Evolutionary conservation across 164 flowering plant species (phyloP), one percentile per base, ranked within the genome.

Genomic region (Paratinospora sagittata): DNA sequence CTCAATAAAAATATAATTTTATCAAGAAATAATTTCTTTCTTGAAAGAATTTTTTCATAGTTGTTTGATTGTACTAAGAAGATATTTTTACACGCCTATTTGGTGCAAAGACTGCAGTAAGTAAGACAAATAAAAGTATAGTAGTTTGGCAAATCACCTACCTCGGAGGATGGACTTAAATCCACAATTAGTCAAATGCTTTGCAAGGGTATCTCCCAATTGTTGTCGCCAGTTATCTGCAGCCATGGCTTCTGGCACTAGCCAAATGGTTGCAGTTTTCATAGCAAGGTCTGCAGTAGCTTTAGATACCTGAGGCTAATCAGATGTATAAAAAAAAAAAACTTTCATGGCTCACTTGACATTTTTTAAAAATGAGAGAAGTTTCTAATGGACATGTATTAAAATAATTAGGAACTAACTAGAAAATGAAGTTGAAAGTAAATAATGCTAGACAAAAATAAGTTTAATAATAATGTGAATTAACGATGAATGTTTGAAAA

Each of bases 241-340:
- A 70, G 24, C 82, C 77, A 84, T 90, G 69, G 88, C 93, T 77
- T 91, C 96, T 69, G 89, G 78, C 30, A 82, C 84, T 66, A 91
- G 93, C 96, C 96, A 90, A 55, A 95, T 86, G 41, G 88, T 74
- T 66, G 97, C 98, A 74, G 96, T 90, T 85, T 91, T 94, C 13
- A 90, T 87, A 6, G 92, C 88, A 70, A 90, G 96, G 82, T 92
- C 87, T 73, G 90, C 99, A 70, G 78, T 89, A 37, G 98, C 99
- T 69, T 96, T 82, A 26, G 93, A 87, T 14, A 95, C 97, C 82
- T 87, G 96, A 41, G 97, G 92, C 99, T 95, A 91, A 76, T 70
- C 69, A 74, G 26, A 66, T 37, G 72, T 60, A 72, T 34, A 66
- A 62, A 58, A 67, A 63, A n/a, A n/a, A 1, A 34, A 12, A 8